Base-by-base conservation (phyloP, 495 filamentous ascomycete genomes). In the Aspergillus saccharolyticus region DNA sequence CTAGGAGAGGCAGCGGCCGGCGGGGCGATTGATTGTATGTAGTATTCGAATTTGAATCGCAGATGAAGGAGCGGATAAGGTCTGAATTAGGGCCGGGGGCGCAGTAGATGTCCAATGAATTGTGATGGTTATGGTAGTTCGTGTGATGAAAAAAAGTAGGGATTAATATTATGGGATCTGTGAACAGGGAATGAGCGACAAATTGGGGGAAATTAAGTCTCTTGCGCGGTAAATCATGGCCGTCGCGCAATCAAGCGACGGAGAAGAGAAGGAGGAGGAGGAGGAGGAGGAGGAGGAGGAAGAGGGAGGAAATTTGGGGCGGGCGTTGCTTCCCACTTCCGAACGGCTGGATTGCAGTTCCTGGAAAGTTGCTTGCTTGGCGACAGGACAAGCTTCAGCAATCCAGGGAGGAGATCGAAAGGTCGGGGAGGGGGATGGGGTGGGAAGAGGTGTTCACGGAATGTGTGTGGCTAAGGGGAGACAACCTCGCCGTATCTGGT, bases 181-280 rank as follows among this genome's bases (percentile, higher is more conserved):
- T 52, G 51, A 46, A 55, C 52, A 25, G 28, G 52, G 52, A 53
- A 56, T 30, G 47, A 65, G 57, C 17, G 59, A 55, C 54, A 59
- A 39, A 52, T 12, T 52, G 55, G 58, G 46, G 46, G 49, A 47
- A 56, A 39, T 39, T 12, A 8, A 33, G 47, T 53, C 42, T 46
- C 45, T 44, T 53, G 51, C 55, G 54, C 54, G 56, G 47, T 53
- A 44, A 43, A 59, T 20, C 63, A 65, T 62, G 59, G 59, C 63
- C 56, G 43, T 17, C 56, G 49, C n/a, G 47, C 52, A 57, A 57
- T 19, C 25, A 49, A 22, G 52, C 24, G 28, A 48, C 28, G 44
- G 51, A 57, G 18, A 33, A 54, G 20, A 47, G 53, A 50, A 56
- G 42, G 24, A 44, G 47, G n/a, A 45, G 39, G 17, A 44, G 33